Conservation (phyloP, 2,329 filamentous ascomycete species). For the Alternaria sp. region DNA sequence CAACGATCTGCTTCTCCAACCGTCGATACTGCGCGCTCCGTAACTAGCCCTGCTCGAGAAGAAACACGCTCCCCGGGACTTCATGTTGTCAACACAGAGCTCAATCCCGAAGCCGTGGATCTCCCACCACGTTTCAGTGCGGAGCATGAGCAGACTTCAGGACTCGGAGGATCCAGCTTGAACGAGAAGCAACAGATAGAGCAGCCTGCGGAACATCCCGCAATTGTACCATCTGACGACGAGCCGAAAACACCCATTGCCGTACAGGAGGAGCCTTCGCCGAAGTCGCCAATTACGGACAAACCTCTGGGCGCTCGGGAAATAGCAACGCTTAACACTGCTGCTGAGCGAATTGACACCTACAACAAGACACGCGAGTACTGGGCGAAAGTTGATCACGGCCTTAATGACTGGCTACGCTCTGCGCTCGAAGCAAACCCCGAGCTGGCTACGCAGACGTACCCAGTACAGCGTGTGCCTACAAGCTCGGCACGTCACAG, state of each 20-base stretch:
- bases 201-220: background rate
- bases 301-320: constrained; percentile 70
- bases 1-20: constrained; percentile 22
- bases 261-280: constrained; percentile 25
- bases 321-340: constrained; percentile 72
- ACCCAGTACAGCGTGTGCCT: constrained; percentile 25
- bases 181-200: constrained; percentile 11
- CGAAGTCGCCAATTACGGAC: constrained; percentile 32
- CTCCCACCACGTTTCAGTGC: constrained; percentile 43
- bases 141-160: constrained; percentile 20
- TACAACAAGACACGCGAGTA: constrained; percentile 75
- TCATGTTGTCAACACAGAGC: constrained; percentile 53
- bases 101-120: constrained; percentile 47
- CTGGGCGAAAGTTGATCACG: constrained; percentile 75
- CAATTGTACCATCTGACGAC: constrained; percentile 8
- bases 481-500: constrained; percentile 45
- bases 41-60: constrained; percentile 27
- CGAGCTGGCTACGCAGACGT: constrained; percentile 53
- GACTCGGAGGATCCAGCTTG: constrained; percentile 13
- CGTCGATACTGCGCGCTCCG: constrained; percentile 17
- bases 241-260: constrained; percentile 15
- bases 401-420: constrained; percentile 68
- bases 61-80: constrained; percentile 41
- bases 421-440: constrained; percentile 58
- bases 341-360: constrained; percentile 72